Evolutionary conservation across 192 early-diverging fungal genomes (phyloP), one percentile per base, ranked within the genome.

Genomic region (Rhizophagus sp.): DNA sequence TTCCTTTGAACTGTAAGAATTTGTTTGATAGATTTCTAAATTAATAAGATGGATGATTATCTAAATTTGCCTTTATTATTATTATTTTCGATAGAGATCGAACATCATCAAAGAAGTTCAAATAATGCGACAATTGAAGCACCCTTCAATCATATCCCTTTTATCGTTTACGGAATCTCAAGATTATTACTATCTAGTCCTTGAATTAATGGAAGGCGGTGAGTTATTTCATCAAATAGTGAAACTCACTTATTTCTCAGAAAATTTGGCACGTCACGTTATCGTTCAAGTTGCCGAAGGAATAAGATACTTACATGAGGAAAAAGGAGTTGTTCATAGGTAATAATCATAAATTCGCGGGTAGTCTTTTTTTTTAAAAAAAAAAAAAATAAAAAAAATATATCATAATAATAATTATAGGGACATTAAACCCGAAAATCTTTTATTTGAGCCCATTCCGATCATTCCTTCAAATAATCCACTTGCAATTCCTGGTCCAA

Each of bases 371-470:
- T 41, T 41, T 41, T 9, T 39, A 2, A 34, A 34, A n/a, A n/a
- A n/a, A n/a, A 36, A 36, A 36, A 36, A 41, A 9, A 41, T 9
- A 5, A 41, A 7, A 41, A 7, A 8, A 7, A 41, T 8, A 39
- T 41, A 41, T 41, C 5, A 47, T 47, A 12, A 36, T n/a, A 34
- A 44, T 47, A 47, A 47, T 3, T 71, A 81, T 66, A 90, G 96
- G 63, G 97, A 98, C 83, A 95, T 98, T 79, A 98, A 98, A 88
- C 93, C 93, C 17, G 97, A 98, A 81, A 98, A 98, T 83, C 88
- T 97, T 63, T 85, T 94, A 13, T 94, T 94, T 82, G 89, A 91
- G 69, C 88, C 91, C 25, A 94, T 93, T 41, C 90, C 93, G 0
- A 83, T 92, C 19, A 83, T 88, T 36, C 88, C 90, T 10, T 88